Evolutionary conservation across 176 grass and related monocot species (phyloP), one percentile per base, ranked within the genome.

Genomic region (Rhynchospora pubera): DNA sequence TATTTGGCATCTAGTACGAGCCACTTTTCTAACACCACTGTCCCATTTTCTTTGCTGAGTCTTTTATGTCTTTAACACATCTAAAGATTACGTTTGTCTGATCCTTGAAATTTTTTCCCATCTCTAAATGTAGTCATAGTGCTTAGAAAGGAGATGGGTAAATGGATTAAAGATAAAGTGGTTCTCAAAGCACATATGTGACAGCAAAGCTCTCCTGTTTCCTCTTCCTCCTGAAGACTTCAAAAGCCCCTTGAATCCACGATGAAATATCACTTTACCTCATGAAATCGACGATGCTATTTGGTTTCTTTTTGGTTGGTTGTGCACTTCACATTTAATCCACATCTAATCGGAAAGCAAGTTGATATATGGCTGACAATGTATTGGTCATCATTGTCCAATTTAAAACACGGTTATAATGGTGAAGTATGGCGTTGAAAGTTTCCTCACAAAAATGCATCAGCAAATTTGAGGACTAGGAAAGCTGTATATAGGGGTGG

Each of bases 131-230:
- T 39, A 72, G 82, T 34, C 60, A 84, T 32, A 11, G 45, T 87
- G 79, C 46, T 81, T 47, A 81, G 83, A 87, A 93, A 87, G 84
- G 86, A 44, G 69, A 83, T 63, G 57, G 85, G 48, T 74, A 90
- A 79, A 85, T 73, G 57, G 21, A 28, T 69, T 72, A 84, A 91
- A 87, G 83, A 65, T 78, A 91, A 94, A 89, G 81, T 77, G 63
- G 53, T 28, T 52, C 43, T 52, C 88, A 91, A 91, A 94, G 89
- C 74, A 65, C 62, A 79, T 73, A 73, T 82, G 62, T 46, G 83
- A 97, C 88, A 97, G 83, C 91, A 89, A 97, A 86, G 79, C 83
- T 82, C 65, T 66, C 83, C 89, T 86, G 85, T 88, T 91, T 88
- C 81, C 68, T 82, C 91, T 89, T 91, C 93, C 85, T 69, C 84